These are phyloP conservation scores for Euphorbia tirucalli DNA, from an alignment of 345 rosid species.

Conservation along the genomic window DNA sequence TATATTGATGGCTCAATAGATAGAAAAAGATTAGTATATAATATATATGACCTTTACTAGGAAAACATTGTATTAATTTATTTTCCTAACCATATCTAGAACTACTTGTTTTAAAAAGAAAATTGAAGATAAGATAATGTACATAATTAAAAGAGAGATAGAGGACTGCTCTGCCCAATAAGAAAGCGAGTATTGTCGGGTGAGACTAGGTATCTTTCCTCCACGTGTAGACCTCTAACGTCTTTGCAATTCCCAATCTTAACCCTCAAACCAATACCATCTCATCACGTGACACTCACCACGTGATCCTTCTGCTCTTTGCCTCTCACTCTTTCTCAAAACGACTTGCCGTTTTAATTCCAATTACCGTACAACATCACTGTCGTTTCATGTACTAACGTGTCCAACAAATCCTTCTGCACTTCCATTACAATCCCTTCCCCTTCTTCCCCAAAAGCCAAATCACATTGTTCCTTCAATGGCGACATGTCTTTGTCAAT, in stretches of 20 bases:
- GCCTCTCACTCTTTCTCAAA: conserved; percentile 12
- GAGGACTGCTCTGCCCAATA: conserved; percentile 35
- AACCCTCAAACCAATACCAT: conserved; percentile 30
- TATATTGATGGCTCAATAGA: background rate
- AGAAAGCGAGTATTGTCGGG: conserved; percentile 21
- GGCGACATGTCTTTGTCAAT: conserved; percentile 50
- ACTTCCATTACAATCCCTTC: conserved; percentile 46
- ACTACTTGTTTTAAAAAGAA: background rate
- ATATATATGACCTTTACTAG: background rate
- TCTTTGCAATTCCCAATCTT: conserved; percentile 24
- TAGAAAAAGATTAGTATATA: background rate
- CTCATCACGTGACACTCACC: conserved; percentile 56
- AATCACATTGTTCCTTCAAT: conserved; percentile 15
- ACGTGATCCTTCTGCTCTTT: conserved; percentile 40
- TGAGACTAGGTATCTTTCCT: background rate
- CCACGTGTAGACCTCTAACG: conserved; percentile 34
- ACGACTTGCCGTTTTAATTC: background rate
- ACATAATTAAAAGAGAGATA: background rate
- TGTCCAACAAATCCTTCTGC: conserved; percentile 49
- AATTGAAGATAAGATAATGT: background rate
- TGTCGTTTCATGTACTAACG: conserved; percentile 48
- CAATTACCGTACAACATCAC: conserved; percentile 11
- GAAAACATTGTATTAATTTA: conserved; percentile 3
- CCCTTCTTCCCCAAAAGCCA: conserved; percentile 49
- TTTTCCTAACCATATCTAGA: background rate